A percentile compares a stretch with the other conserved stretches of the same genome.
phyloP scores from a whole-genome alignment of 2,329 filamentous ascomycete genomes.

The Aspergillus brasiliensis region DNA sequence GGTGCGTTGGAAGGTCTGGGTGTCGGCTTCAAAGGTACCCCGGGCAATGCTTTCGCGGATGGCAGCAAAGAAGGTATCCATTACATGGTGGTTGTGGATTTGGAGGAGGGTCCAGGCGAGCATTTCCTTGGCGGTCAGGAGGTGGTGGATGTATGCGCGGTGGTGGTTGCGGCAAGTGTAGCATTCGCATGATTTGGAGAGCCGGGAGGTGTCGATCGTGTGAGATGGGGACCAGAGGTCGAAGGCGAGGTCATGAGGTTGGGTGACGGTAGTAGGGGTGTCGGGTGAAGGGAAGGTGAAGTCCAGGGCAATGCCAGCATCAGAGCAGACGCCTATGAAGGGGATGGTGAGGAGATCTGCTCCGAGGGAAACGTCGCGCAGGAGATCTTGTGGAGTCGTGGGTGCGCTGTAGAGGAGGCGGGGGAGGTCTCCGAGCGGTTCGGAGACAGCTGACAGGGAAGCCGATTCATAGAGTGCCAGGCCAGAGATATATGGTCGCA shows the following conservation, averaged over 20 bases:
- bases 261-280: conserved; percentile 39
- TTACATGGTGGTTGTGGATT: conserved; percentile 79
- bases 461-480: conserved; percentile 78
- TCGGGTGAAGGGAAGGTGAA: conserved; percentile 60
- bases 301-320: conserved; percentile 79
- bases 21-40: conserved; percentile 58
- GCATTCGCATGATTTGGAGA: conserved; percentile 69
- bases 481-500: conserved; percentile 60
- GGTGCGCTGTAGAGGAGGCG: conserved; percentile 73
- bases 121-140: conserved; percentile 92
- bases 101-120: conserved; percentile 91
- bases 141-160: conserved; percentile 81
- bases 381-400: conserved; percentile 71
- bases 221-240: conserved; percentile 74
- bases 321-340: conserved; percentile 73
- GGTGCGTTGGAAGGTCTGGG: conserved; percentile 60
- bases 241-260: conserved; percentile 62
- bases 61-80: conserved; percentile 71
- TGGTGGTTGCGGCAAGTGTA: conserved; percentile 84
- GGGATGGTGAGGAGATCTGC: conserved; percentile 78
- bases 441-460: conserved; percentile 67
- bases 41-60: conserved; percentile 66
- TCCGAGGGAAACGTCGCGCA: conserved; percentile 74
- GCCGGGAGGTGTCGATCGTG: conserved; percentile 63
- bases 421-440: conserved; percentile 64